Conservation (phyloP, 345 rosid genomes). For the Salix exigua region DNA sequence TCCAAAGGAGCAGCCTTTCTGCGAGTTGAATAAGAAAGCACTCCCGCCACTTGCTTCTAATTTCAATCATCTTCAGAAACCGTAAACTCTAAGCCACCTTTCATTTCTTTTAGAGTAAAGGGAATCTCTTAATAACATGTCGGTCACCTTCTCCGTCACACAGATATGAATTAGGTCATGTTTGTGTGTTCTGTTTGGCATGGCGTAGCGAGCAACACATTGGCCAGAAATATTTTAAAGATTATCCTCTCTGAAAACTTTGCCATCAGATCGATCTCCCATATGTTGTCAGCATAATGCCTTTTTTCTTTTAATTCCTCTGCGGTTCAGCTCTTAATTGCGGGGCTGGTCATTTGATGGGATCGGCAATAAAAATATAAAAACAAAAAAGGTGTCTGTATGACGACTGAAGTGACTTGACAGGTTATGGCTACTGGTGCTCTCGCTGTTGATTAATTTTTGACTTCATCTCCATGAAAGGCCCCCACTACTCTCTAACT, state of each 20-base stretch:
- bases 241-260: not conserved
- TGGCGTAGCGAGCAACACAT: not conserved
- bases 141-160: not conserved
- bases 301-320: not conserved
- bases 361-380: not conserved
- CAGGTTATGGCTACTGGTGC: not conserved
- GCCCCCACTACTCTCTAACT: not conserved
- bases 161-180: not conserved
- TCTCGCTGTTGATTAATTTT: not conserved
- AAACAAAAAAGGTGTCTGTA: not conserved
- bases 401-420: not conserved
- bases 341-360: not conserved
- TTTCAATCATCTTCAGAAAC: slow-evolving; percentile 7
- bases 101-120: not conserved
- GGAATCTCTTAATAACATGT: not conserved
- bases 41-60: slow-evolving; percentile 22
- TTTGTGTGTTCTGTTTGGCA: not conserved
- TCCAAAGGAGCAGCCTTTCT: slow-evolving; percentile 13
- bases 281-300: not conserved
- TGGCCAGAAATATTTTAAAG: not conserved
- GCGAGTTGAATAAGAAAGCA: slow-evolving; percentile 31
- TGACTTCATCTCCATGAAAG: not conserved
- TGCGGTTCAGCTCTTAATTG: not conserved
- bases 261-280: not conserved
- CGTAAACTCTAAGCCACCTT: not conserved